A percentile compares a stretch with the other conserved stretches of the same genome.
Conservation (phyloP, 768 basidiomycete genomes). For the Kwoniella newhampshirensis region DNA sequence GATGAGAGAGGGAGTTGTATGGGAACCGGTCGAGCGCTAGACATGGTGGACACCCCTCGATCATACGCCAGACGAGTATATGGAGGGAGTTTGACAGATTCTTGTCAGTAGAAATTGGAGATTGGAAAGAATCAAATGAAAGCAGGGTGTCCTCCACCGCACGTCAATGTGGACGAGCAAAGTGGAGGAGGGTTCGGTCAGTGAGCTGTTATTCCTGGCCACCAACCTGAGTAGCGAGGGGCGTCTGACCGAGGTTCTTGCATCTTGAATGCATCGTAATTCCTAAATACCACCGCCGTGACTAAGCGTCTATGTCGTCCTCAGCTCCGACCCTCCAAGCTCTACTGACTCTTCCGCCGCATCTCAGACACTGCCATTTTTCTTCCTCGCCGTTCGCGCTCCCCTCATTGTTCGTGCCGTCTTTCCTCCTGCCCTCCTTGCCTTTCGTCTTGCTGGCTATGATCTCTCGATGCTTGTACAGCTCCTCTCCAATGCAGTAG, state of each 20-base stretch:
- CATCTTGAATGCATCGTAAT: no score
- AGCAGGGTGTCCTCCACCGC: constrained; percentile 10
- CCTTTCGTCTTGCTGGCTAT: neutral
- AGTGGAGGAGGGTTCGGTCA: constrained; percentile 14
- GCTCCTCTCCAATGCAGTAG: constrained; percentile 79
- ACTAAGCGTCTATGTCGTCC: no score
- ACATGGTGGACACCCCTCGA: neutral
- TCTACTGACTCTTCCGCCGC: constrained; percentile 64
- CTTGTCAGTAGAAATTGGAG: no score
- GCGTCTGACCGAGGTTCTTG: no score
- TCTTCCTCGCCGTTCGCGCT: constrained; percentile 61
- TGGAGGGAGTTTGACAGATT: no score
- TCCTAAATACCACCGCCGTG: no score
- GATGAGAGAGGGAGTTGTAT: constrained; percentile 10
- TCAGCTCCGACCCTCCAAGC: constrained; percentile 62
- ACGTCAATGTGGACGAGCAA: neutral
- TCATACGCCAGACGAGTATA: no score
- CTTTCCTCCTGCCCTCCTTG: constrained; percentile 5
- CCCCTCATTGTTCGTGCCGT: neutral
- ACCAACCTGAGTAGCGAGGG: no score
- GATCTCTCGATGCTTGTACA: constrained; percentile 56
- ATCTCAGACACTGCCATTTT: constrained; percentile 82
- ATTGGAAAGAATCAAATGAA: neutral
- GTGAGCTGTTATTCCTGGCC: neutral
- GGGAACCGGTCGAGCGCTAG: neutral